Evolutionary conservation across 768 basidiomycete species (phyloP).

Genomic region (Trametes gibbosa): DNA sequence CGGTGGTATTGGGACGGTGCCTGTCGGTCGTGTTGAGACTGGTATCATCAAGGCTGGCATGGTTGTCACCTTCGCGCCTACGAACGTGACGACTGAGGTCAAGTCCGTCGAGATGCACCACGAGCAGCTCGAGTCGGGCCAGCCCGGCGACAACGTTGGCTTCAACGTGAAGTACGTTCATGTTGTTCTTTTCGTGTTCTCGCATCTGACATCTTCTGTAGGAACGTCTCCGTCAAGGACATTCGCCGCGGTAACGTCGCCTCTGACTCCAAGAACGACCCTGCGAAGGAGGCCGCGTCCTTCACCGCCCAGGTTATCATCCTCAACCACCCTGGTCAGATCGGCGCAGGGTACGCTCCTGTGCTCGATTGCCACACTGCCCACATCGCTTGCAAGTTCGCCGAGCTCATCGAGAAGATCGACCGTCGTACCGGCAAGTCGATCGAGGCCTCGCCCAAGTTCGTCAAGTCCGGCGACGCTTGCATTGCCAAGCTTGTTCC

Average conservation of each 20-base stretch:
- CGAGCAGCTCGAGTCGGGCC: constrained; percentile 93
- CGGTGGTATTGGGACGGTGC: constrained; percentile 99
- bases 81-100: constrained; percentile 99
- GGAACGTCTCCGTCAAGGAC: constrained; percentile 99
- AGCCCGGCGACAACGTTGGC: constrained; percentile 98
- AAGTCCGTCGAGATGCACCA: constrained; percentile 99
- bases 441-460: constrained; percentile 87
- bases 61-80: constrained; percentile 95
- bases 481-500: constrained; percentile 98
- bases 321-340: constrained; percentile 99
- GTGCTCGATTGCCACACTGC: constrained; percentile 99
- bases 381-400: constrained; percentile 99
- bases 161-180: constrained; percentile 98
- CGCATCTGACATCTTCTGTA: constrained; percentile 28
- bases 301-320: constrained; percentile 99
- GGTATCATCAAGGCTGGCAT: constrained; percentile 99
- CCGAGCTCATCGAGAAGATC: constrained; percentile 98
- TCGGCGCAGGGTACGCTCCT: constrained; percentile 97
- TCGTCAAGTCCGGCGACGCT: constrained; percentile 99
- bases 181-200: constrained; percentile 44
- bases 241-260: constrained; percentile 99
- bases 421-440: constrained; percentile 97
- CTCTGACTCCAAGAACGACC: constrained; percentile 99
- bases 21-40: constrained; percentile 99
- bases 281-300: constrained; percentile 97